These are phyloP conservation scores for Penicillium turbatum DNA, from an alignment of 495 filamentous ascomycete species.

Conservation along the genomic window DNA sequence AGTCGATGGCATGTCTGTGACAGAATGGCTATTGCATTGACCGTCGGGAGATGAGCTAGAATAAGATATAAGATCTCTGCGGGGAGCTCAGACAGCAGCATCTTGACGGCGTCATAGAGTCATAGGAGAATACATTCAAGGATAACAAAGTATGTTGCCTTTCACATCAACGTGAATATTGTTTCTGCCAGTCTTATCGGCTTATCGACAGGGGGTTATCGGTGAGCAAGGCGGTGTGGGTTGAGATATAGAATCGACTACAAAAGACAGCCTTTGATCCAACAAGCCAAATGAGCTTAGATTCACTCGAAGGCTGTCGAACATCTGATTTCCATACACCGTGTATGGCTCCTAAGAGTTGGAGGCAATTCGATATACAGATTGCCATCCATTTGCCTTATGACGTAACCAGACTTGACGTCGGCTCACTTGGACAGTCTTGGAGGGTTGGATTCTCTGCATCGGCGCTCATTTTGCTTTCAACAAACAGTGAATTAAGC, in stretches of 20 bases:
- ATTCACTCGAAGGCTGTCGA: too few species aligned
- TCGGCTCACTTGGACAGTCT: background rate
- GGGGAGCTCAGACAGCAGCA: conserved; percentile 52
- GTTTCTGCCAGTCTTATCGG: background rate
- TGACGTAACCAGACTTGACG: background rate
- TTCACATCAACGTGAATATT: background rate
- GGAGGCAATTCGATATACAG: too few species aligned
- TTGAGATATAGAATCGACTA: background rate
- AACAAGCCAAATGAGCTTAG: too few species aligned
- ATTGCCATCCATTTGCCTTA: background rate
- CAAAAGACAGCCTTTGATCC: background rate
- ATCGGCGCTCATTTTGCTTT: too few species aligned
- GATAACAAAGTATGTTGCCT: background rate
- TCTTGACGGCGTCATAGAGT: background rate
- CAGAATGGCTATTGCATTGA: conserved; percentile 44
- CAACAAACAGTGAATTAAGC: too few species aligned
- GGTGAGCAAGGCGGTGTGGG: background rate
- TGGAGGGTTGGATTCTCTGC: background rate
- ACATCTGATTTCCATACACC: too few species aligned
- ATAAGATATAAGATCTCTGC: conserved; percentile 59
- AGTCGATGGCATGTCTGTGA: conserved; percentile 49
- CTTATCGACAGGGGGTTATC: background rate
- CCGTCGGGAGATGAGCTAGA: conserved; percentile 48
- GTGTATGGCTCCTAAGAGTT: too few species aligned
- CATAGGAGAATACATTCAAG: background rate